These are phyloP conservation scores for Salix suchowensis DNA, from an alignment of 345 rosid species.

Conservation along the genomic window DNA sequence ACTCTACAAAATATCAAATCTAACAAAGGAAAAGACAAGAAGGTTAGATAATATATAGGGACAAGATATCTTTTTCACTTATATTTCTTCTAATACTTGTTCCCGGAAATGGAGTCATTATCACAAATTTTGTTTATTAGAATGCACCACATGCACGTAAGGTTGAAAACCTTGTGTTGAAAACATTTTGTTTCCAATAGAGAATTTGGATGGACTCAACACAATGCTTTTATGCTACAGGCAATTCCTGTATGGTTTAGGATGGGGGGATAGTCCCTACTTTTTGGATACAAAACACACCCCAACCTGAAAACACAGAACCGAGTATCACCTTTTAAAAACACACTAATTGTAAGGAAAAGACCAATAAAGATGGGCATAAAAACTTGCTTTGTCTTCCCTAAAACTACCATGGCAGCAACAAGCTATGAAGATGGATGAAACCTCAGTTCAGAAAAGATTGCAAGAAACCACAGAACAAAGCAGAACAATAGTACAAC, in stretches of 20 bases:
- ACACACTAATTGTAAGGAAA: neutral
- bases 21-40: too few species aligned
- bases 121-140: neutral
- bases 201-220: neutral
- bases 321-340: neutral
- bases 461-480: neutral
- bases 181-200: neutral
- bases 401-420: neutral
- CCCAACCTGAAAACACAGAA: neutral
- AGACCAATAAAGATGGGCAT: neutral
- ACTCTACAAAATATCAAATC: too few species aligned
- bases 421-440: too few species aligned
- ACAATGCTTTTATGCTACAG: neutral
- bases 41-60: too few species aligned
- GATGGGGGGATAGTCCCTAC: neutral
- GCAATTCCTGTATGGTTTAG: neutral
- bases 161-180: neutral
- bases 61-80: too few species aligned
- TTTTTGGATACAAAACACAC: neutral
- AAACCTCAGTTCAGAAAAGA: neutral
- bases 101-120: neutral
- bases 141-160: neutral
- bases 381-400: neutral
- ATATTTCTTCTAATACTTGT: too few species aligned
- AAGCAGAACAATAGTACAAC: neutral